Base-by-base conservation (phyloP, 352 stramenopile species). In the Blastocystis sp. region DNA sequence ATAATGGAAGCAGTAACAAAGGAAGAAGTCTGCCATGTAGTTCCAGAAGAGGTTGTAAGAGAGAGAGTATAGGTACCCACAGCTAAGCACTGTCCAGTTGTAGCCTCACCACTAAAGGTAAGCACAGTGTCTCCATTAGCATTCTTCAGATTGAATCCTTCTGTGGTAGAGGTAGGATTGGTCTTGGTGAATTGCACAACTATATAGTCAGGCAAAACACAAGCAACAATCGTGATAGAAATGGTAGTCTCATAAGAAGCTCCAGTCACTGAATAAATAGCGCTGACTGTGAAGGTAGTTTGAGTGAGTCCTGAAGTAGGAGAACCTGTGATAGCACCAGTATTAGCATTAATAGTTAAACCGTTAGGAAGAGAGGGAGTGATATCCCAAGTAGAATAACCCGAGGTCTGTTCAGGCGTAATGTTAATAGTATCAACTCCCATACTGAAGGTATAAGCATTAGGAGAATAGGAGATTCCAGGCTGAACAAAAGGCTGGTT, bases 201-300 rank as follows among this genome's bases (percentile, higher is more conserved):
- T 22, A 89, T 42, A 51, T 78, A 64, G 53, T 75, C 58, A 24
- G 78, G 78, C 42, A 78, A 56, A 40, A 62, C 78, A 40, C 78
- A 89, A 13, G 56, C 17, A 33, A 51, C 42, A 27, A 89, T 60
- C 13, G 54, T 78, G 44, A 89, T 59, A 15, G 78, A 76, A 33
- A 89, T 9, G 9, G 57, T 78, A 3, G 56, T 77, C 5, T 58
- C 75, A 40, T 89, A 89, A 1, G 19, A 15, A 30, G 59, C 57
- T 27, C 54, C 27, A 27, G 76, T 60, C 59, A 9, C 0, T 24
- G 6, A 4, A 30, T 35, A 79, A 19, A 59, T 56, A n/a, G 78
- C 78, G 27, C 15, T 54, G 19, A 89, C 53, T 1, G 78, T 89
- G 73, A 82, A 82, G 1, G 37, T 30, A 13, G 73, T 82, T 6